Conservation (phyloP, 495 filamentous ascomycete genomes). For the Corynascus novoguineensis region DNA sequence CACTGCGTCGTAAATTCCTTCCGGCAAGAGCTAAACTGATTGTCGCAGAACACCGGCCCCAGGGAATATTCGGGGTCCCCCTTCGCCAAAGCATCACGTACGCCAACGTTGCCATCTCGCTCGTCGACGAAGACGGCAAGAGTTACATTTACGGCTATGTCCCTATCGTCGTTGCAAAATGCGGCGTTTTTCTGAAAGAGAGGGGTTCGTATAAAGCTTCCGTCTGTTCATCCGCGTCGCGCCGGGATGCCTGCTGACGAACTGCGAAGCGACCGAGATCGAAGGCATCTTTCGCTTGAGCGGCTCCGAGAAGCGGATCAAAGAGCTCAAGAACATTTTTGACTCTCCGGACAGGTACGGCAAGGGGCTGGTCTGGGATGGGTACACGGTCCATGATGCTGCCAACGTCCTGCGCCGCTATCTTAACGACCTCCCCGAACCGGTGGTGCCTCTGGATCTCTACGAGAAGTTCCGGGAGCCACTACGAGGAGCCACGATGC, state of each 20-base stretch:
- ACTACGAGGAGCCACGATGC: slow-evolving; percentile 67
- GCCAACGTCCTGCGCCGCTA: slow-evolving; percentile 95
- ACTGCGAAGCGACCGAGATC: slow-evolving; percentile 73
- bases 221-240: neutral
- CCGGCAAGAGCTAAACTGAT: slow-evolving; percentile 20
- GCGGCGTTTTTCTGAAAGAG: slow-evolving; percentile 95
- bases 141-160: slow-evolving; percentile 99
- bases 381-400: slow-evolving; percentile 98
- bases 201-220: slow-evolving; percentile 67
- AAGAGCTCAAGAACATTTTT: slow-evolving; percentile 86
- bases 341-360: slow-evolving; percentile 95
- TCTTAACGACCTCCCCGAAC: slow-evolving; percentile 89
- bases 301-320: slow-evolving; percentile 96
- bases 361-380: slow-evolving; percentile 93
- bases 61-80: slow-evolving; percentile 86
- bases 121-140: slow-evolving; percentile 82
- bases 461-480: slow-evolving; percentile 90
- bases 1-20: slow-evolving; percentile 7
- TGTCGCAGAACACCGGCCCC: slow-evolving; percentile 35
- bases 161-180: slow-evolving; percentile 97
- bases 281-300: slow-evolving; percentile 96
- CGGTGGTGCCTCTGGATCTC: slow-evolving; percentile 90
- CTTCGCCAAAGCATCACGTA: slow-evolving; percentile 93
- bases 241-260: slow-evolving; percentile 15
- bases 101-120: slow-evolving; percentile 96